Percentiles rank a stretch among this genome's conserved stretches.
These are phyloP conservation scores for Mariannaea elegans DNA, from an alignment of 2,329 filamentous ascomycete genomes.

Conservation along the genomic window DNA sequence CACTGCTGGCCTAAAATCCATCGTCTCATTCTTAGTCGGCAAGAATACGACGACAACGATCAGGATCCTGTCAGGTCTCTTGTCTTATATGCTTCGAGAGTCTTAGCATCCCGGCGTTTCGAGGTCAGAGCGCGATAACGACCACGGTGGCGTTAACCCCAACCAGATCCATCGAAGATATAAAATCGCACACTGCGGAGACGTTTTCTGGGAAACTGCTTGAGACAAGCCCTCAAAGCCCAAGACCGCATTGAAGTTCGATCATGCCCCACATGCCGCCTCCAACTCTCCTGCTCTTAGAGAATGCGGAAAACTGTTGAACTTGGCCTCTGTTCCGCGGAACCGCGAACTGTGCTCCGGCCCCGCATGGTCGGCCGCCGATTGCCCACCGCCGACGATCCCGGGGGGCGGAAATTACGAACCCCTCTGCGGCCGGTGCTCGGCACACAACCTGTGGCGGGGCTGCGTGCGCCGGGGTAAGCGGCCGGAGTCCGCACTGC, in stretches of 20 bases:
- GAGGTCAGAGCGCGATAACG: too few species aligned
- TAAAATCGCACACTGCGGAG: conserved; percentile 36
- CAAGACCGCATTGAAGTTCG: background rate
- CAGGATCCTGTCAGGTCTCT: too few species aligned
- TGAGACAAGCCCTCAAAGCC: background rate
- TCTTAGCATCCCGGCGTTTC: too few species aligned
- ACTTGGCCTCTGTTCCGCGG: background rate
- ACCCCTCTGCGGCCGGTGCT: conserved; percentile 25
- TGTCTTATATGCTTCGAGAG: too few species aligned
- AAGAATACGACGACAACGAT: too few species aligned
- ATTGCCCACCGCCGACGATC: background rate
- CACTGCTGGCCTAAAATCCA: too few species aligned
- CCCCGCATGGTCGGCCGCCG: too few species aligned
- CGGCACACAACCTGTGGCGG: conserved; percentile 8
- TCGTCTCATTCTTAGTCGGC: too few species aligned
- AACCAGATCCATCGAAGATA: too few species aligned
- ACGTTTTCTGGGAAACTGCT: conserved; percentile 35
- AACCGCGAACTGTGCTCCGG: too few species aligned
- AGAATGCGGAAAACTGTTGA: conserved; percentile 3
- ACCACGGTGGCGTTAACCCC: too few species aligned
- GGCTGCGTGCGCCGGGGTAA: conserved; percentile 7
- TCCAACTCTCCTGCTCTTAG: background rate
- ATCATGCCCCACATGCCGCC: conserved; percentile 32
- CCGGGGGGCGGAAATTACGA: background rate
- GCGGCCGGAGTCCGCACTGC: conserved; percentile 7